A percentile compares a stretch with the other conserved stretches of the same genome.
Conservation (phyloP, 805 yeast genomes). For the Danielia oregonensis region DNA sequence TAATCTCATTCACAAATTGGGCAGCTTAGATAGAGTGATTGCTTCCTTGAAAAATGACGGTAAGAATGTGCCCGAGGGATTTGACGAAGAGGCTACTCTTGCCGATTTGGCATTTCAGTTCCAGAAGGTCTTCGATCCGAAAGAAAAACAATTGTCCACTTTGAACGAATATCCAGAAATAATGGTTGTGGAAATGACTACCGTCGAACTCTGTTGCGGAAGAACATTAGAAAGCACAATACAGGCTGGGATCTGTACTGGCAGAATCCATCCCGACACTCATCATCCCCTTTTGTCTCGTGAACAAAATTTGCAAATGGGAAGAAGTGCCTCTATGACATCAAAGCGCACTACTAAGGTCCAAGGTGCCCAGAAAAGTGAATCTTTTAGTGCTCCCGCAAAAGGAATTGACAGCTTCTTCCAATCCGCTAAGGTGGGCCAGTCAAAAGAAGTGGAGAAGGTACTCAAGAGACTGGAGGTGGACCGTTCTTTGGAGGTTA, state of each 20-base stretch:
- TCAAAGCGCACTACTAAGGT: not conserved
- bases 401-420: constrained; percentile 14
- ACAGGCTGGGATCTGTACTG: constrained; percentile 58
- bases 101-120: constrained; percentile 80
- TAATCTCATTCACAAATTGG: constrained; percentile 48
- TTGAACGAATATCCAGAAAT: constrained; percentile 53
- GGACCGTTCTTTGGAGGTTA: constrained; percentile 1
- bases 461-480: constrained; percentile 6
- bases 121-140: constrained; percentile 83
- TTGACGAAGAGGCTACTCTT: constrained; percentile 53
- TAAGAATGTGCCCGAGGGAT: constrained; percentile 54
- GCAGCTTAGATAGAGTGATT: constrained; percentile 53
- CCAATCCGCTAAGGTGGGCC: constrained; percentile 3
- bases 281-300: constrained; percentile 45
- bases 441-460: constrained; percentile 1
- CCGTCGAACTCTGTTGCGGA: constrained; percentile 45
- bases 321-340: constrained; percentile 11
- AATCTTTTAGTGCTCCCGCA: constrained; percentile 7
- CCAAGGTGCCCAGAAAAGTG: constrained; percentile 2
- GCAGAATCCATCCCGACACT: constrained; percentile 63
- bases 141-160: constrained; percentile 43
- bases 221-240: constrained; percentile 38
- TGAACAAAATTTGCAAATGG: constrained; percentile 32
- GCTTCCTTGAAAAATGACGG: constrained; percentile 58
- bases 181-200: constrained; percentile 39